Evolutionary conservation across 2,329 filamentous ascomycete genomes (phyloP).

Genomic region (Claviceps digitariae): DNA sequence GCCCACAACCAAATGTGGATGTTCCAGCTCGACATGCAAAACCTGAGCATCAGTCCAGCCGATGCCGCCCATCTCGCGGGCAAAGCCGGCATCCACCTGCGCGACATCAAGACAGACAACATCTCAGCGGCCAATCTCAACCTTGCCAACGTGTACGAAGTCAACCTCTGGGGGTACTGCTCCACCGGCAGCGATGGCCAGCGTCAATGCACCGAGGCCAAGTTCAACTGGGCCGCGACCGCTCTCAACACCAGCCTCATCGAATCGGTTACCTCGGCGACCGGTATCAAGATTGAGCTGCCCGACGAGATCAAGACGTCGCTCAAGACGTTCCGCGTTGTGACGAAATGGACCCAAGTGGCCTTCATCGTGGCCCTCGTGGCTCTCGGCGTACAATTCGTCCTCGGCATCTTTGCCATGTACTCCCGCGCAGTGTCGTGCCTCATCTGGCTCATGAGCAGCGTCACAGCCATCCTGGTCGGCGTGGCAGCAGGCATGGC

Average conservation of each 20-base stretch:
- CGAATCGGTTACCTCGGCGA: constrained; percentile 34
- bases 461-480: constrained; percentile 40
- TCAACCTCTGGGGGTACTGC: constrained; percentile 86
- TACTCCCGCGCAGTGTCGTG: constrained; percentile 74
- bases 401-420: constrained; percentile 70
- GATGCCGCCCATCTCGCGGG: constrained; percentile 23
- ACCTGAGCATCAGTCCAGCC: constrained; percentile 32
- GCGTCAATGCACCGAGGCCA: constrained; percentile 54
- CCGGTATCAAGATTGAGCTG: constrained; percentile 45
- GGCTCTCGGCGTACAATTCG: constrained; percentile 55
- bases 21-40: constrained; percentile 47
- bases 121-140: constrained; percentile 44
- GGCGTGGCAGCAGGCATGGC: constrained; percentile 57
- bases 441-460: constrained; percentile 63
- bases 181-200: constrained; percentile 38
- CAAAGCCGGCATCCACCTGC: constrained; percentile 10
- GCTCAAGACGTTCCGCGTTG: constrained; percentile 58
- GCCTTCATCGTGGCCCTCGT: constrained; percentile 64
- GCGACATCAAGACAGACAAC: constrained; percentile 25
- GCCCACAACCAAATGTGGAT: constrained; percentile 43
- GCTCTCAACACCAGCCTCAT: constrained; percentile 50
- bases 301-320: constrained; percentile 53
- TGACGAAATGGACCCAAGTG: constrained; percentile 72
- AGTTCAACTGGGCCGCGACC: constrained; percentile 66
- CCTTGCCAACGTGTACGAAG: constrained; percentile 64